Evolutionary conservation across 768 basidiomycete genomes (phyloP).

Genomic region (Leucosporidium creatinivorum): DNA sequence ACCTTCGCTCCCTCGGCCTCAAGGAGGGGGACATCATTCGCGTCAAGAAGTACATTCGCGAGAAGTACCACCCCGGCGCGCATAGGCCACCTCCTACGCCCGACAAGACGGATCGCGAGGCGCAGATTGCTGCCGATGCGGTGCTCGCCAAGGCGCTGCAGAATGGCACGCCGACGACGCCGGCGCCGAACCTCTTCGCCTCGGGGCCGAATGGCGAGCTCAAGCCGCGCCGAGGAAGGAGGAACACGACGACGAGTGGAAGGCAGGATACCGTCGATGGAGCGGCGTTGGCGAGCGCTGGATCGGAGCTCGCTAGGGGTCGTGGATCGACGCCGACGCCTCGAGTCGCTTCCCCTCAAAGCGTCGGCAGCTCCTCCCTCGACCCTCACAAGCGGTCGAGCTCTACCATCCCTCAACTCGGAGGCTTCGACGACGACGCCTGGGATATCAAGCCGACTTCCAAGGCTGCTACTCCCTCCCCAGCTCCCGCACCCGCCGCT

Average conservation of each 20-base stretch:
- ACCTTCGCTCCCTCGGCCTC: slow-evolving; percentile 81
- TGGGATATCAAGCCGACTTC: slow-evolving; percentile 92
- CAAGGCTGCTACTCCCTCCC: too few species aligned
- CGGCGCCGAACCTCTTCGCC: slow-evolving; percentile 63
- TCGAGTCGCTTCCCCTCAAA: slow-evolving; percentile 35
- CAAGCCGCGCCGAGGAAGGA: slow-evolving; percentile 65
- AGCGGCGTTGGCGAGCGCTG: slow-evolving; percentile 59
- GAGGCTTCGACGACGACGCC: slow-evolving; percentile 93
- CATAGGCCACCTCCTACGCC: slow-evolving; percentile 21
- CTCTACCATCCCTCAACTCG: slow-evolving; percentile 37
- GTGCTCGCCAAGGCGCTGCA: slow-evolving; percentile 67
- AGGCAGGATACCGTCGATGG: slow-evolving; percentile 62
- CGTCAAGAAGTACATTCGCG: slow-evolving; percentile 74
- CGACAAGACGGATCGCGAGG: slow-evolving; percentile 44
- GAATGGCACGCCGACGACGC: slow-evolving; percentile 57
- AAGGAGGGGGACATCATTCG: slow-evolving; percentile 97
- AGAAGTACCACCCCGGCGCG: slow-evolving; percentile 46
- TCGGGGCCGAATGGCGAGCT: slow-evolving; percentile 66
- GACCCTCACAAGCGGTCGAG: slow-evolving; percentile 20
- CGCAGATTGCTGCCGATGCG: slow-evolving; percentile 67
- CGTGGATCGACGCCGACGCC: slow-evolving; percentile 47
- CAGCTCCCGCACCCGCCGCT: slow-evolving; percentile 40
- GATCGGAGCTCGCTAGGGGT: slow-evolving; percentile 61
- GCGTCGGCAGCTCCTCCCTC: slow-evolving; percentile 5
- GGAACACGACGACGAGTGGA: slow-evolving; percentile 46